phyloP scores from a whole-genome alignment of 805 yeast genomes.

The Alloascoidea hylecoeti region DNA sequence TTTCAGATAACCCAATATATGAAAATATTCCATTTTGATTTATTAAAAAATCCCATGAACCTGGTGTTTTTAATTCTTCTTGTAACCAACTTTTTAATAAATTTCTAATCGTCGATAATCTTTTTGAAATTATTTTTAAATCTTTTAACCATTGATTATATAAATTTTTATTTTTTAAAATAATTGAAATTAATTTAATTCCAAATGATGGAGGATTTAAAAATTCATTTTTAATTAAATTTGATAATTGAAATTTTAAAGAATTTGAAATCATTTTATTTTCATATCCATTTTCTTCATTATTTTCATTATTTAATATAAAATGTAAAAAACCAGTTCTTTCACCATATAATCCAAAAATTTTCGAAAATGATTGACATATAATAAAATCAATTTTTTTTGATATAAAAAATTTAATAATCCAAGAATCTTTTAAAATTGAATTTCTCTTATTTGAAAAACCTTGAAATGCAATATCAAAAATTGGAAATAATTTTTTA shows the following conservation, averaged over 20 bases:
- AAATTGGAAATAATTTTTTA: conserved; percentile 48
- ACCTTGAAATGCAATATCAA: conserved; percentile 79
- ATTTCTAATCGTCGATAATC: conserved; percentile 53
- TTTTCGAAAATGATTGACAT: conserved; percentile 77
- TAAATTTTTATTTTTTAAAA: conserved; percentile 42
- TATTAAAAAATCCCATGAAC: conserved; percentile 68
- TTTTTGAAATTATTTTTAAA: conserved; percentile 57
- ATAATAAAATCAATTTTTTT: conserved; percentile 37
- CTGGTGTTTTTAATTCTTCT: conserved; percentile 47
- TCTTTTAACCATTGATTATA: conserved; percentile 59
- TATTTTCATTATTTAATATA: conserved; percentile 20
- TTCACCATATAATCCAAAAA: conserved; percentile 80
- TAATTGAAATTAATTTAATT: conserved; percentile 57
- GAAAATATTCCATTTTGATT: conserved; percentile 76
- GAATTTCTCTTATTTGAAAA: conserved; percentile 71
- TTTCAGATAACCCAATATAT: conserved; percentile 57
- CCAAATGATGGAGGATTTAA: conserved; percentile 80
- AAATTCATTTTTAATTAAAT: conserved; percentile 53
- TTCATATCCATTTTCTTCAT: conserved; percentile 28
- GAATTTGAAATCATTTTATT: conserved; percentile 27
- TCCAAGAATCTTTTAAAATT: conserved; percentile 53
- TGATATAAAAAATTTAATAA: conserved; percentile 29
- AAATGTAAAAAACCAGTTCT: conserved; percentile 74
- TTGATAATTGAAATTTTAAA: conserved; percentile 47
- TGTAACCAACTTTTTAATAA: conserved; percentile 36